phyloP scores from a whole-genome alignment of 257 asterid species.

The Lycium barbarum region DNA sequence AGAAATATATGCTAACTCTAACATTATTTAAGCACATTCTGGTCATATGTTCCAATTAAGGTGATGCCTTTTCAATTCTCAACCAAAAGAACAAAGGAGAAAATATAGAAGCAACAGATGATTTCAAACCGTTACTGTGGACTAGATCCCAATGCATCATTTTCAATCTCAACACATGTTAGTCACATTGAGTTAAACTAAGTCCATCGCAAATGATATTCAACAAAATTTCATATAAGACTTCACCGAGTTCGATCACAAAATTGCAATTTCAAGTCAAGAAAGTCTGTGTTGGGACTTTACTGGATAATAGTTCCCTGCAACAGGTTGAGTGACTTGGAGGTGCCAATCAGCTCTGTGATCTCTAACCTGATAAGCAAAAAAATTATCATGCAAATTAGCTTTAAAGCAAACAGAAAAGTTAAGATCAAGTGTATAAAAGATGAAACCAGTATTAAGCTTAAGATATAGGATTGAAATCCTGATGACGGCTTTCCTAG shows the following conservation, averaged over 20 bases:
- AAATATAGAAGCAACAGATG: not conserved
- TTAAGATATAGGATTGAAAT: not conserved
- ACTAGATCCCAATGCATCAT: not conserved
- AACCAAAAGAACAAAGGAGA: not conserved
- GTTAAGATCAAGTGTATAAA: not conserved
- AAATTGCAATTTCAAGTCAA: not conserved
- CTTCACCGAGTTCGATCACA: not conserved
- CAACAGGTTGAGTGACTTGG: conserved; percentile 83
- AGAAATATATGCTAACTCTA: not conserved
- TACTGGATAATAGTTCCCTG: conserved; percentile 95
- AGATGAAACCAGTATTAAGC: not conserved
- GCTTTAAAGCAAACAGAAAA: conserved; percentile 28
- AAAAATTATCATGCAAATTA: conserved; percentile 20
- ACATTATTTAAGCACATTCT: not conserved
- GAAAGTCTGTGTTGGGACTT: conserved; percentile 28
- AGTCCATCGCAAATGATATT: not conserved
- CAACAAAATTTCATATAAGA: not conserved
- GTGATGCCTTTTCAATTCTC: not conserved
- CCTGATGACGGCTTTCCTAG: conserved; percentile 14
- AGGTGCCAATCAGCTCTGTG: conserved; percentile 82
- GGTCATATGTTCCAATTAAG: not conserved
- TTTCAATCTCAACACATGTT: not conserved
- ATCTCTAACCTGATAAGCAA: conserved; percentile 72
- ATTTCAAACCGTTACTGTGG: not conserved
- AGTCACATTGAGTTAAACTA: not conserved